Evolutionary conservation across 768 basidiomycete species (phyloP), one percentile per base, ranked within the genome.

Genomic region (Pholiota microspora): DNA sequence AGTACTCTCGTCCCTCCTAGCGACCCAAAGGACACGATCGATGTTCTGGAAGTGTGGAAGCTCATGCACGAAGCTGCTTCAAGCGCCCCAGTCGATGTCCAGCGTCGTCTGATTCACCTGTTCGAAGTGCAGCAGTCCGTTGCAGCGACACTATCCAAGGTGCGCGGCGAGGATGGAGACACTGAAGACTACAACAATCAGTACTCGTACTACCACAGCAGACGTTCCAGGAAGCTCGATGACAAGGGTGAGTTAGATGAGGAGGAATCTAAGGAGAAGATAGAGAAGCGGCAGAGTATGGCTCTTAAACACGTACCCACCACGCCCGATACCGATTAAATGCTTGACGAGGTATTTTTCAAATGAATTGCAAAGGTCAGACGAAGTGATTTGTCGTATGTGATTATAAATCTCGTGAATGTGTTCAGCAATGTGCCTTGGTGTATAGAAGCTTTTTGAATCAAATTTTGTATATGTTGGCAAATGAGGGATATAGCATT

Each of bases 41-140:
- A 62, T 23, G 24, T 53, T 2, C 9, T 25, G 10, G 42, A 55
- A 23, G 62, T 61, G 0, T 53, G 47, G 25, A 28, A 55, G 51
- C 32, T 57, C 31, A 31, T 67, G 3, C 47, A 45, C 8, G 56
- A 59, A 3, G 54, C 59, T 7, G 49, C 45, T 23, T 23, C 21
- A 13, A 28, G 45, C 16, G 34, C 56, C 3, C 34, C 45, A 28
- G 42, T 54, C 13, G 21, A 15, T 16, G 40, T 34, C 6, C 50
- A 44, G 23, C 57, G 65, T 1, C 53, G 56, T 13, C 59, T 67
- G 2, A 56, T 67, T 44, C 65, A 64, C 49, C 56, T 67, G 21
- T 57, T 64, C 21, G 65, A 67, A 36, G 65, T 67, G 15, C 65
- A 64, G 52, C 54, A 62, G 27, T 67, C 65, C 2, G 62, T 67